Evolutionary conservation across 2,329 filamentous ascomycete species (phyloP).

Genomic region (Zelopaecilomyces penicillatus): DNA sequence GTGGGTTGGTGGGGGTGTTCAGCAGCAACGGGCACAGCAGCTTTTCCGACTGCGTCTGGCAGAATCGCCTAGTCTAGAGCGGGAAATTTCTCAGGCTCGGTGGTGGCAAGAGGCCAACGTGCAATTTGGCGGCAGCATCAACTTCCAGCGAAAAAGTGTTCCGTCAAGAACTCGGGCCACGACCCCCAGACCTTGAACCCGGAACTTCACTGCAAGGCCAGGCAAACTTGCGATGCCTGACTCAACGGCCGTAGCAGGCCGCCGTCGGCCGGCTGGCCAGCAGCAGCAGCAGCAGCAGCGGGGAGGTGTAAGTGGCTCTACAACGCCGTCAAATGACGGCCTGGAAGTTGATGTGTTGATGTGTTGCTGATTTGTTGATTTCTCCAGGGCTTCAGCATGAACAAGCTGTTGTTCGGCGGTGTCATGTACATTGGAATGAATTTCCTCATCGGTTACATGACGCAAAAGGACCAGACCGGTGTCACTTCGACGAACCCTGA

Average conservation of each 20-base stretch:
- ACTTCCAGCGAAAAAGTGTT: too few species aligned
- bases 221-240: constrained; percentile 16
- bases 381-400: constrained; percentile 28
- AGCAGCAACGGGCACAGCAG: too few species aligned
- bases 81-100: too few species aligned
- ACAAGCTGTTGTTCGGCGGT: constrained; percentile 43
- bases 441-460: constrained; percentile 45
- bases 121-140: too few species aligned
- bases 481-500: constrained; percentile 40
- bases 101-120: too few species aligned
- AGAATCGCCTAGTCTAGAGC: too few species aligned
- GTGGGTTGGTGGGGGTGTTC: too few species aligned
- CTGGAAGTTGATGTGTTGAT: background rate
- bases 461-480: constrained; percentile 38
- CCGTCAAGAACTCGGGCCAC: too few species aligned
- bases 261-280: constrained; percentile 16
- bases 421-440: constrained; percentile 53
- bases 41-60: too few species aligned
- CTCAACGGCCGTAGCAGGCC: constrained; percentile 13
- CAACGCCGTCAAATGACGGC: background rate
- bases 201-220: too few species aligned
- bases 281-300: constrained; percentile 14
- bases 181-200: too few species aligned
- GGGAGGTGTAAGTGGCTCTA: constrained; percentile 18
- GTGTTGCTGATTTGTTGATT: too few species aligned